Evolutionary conservation across 192 early-diverging fungal species (phyloP).

Genomic region (Coemansia sp.): DNA sequence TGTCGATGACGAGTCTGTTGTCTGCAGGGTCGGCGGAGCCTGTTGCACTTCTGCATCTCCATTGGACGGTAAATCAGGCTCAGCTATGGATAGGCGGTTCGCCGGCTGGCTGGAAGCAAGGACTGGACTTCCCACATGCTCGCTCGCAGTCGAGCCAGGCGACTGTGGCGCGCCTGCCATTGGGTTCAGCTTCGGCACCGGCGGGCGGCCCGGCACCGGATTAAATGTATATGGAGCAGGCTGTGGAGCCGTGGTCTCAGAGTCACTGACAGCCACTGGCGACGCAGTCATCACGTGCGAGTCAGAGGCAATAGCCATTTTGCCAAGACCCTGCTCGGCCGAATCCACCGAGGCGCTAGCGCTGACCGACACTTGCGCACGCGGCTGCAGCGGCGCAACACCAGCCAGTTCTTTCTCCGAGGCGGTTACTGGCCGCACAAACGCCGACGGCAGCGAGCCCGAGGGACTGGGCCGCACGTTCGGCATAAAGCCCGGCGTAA

Average conservation of each 20-base stretch:
- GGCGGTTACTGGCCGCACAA: conserved; percentile 24
- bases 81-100: not conserved
- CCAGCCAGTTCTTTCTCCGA: conserved; percentile 28
- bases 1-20: conserved; percentile 4
- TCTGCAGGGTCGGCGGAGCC: not conserved
- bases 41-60: not conserved
- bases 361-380: conserved; percentile 7
- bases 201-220: conserved; percentile 39
- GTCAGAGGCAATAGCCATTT: not conserved
- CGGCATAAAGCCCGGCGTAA: conserved; percentile 3
- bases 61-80: conserved; percentile 2
- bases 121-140: not conserved
- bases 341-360: not conserved
- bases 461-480: not conserved
- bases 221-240: conserved; percentile 31
- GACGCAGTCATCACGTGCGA: not conserved
- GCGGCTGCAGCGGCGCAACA: not conserved
- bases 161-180: not conserved
- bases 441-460: conserved; percentile 13
- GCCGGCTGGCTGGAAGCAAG: not conserved
- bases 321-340: not conserved
- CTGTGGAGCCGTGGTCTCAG: not conserved
- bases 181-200: conserved; percentile 28
- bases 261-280: not conserved
- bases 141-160: not conserved